Base-by-base conservation (phyloP, 164 flowering plant genomes). In the Piper longum region DNA sequence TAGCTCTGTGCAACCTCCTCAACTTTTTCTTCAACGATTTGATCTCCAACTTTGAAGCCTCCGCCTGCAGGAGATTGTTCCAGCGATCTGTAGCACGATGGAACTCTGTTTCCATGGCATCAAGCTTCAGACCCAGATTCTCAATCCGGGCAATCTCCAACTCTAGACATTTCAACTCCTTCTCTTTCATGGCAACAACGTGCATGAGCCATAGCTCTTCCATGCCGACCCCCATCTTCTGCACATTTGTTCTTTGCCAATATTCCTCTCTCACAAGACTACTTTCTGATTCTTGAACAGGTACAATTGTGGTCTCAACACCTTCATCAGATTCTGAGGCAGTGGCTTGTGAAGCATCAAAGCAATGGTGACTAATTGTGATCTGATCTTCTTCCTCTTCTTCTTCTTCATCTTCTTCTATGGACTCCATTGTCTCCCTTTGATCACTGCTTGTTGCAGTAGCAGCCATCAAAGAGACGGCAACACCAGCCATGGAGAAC, bases 401-500 rank as follows among this genome's bases (percentile, higher is more conserved):
- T 57, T 64, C 70, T 48, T 61, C 48, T 9, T 3, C 9, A 1
- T 14, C 52, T 48, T 48, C 52, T 14, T 48, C 52, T 48, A 3
- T 48, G 12, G 8, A 5, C 52, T 8, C 52, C 52, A 48, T 48
- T 5, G 14, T 48, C 52, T 3, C 52, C 52, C 52, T 48, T 2
- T 48, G 52, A 44, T 16, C 18, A 41, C 36, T 41, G 1, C 51
- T 43, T 16, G 41, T 60, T 44, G 18, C 55, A 44, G 54, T 56
- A 66, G 42, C 26, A 14, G 36, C 41, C 18, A 79, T 67, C 73
- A 60, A 70, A 0, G 81, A 72, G 63, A 42, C 74, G 44, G 78
- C 58, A 48, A 75, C 71, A 66, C 82, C 85, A 61, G 77, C 83
- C 58, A 78, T 60, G 56, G 87, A 77, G 59, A 83, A 7, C 59